phyloP scores from a whole-genome alignment of 73 alveolate genomes.

The Uronychia setigera region DNA sequence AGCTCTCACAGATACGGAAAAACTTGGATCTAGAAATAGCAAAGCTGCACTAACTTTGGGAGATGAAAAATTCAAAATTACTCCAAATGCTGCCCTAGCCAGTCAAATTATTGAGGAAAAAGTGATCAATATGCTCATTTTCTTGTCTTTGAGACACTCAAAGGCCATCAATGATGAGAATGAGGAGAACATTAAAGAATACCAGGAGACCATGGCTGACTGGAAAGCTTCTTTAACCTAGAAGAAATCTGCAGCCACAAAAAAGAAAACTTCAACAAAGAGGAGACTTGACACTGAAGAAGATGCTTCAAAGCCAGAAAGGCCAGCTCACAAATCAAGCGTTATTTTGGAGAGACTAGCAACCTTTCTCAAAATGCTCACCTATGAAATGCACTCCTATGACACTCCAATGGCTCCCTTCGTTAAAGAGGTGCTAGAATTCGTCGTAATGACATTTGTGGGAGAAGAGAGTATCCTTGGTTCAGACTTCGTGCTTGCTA shows the following conservation, averaged over 20 bases:
- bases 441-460: slow-evolving; percentile 73
- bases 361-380: slow-evolving; percentile 68
- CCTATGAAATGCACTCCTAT: slow-evolving; percentile 83
- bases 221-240: slow-evolving; percentile 40
- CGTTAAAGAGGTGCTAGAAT: slow-evolving; percentile 79
- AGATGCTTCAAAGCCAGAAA: slow-evolving; percentile 53
- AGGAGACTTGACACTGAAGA: slow-evolving; percentile 32
- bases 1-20: too few relatives aligned
- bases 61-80: slow-evolving; percentile 33
- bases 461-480: slow-evolving; percentile 91
- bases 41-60: too few relatives aligned
- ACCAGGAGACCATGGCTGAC: neutral
- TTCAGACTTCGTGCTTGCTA: slow-evolving; percentile 40
- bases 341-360: slow-evolving; percentile 33
- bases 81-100: slow-evolving; percentile 73
- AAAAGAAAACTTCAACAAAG: slow-evolving; percentile 42
- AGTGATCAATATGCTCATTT: slow-evolving; percentile 77
- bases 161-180: slow-evolving; percentile 46
- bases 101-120: slow-evolving; percentile 76
- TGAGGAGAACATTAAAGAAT: slow-evolving; percentile 4
- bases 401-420: slow-evolving; percentile 83
- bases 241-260: slow-evolving; percentile 42
- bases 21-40: too few relatives aligned
- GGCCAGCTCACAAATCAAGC: slow-evolving; percentile 66
- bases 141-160: slow-evolving; percentile 75